These are phyloP conservation scores for Talaromyces sp. DNA, from an alignment of 2,329 filamentous ascomycete species.

Conservation along the genomic window DNA sequence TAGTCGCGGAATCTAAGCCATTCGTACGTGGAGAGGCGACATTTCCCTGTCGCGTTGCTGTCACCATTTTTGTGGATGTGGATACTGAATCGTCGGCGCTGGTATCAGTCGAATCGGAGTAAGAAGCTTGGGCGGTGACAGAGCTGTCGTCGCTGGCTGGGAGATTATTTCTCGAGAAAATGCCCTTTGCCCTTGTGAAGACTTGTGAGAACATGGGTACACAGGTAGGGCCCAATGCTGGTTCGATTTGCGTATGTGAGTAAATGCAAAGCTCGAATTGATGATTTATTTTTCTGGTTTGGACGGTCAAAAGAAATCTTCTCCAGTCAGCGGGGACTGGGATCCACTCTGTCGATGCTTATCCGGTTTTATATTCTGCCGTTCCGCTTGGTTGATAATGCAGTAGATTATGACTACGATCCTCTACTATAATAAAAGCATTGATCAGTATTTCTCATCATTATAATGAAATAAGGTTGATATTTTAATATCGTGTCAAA, in stretches of 20 bases:
- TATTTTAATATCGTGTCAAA: background rate
- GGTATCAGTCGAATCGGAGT: constrained; percentile 14
- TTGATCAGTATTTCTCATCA: background rate
- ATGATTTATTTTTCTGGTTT: background rate
- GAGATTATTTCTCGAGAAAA: constrained; percentile 35
- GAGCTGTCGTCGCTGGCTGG: constrained; percentile 19
- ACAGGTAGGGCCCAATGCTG: constrained; percentile 10
- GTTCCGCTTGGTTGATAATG: background rate
- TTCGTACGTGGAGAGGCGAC: constrained; percentile 21
- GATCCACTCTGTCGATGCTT: constrained; percentile 7
- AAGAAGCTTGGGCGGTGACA: constrained; percentile 16
- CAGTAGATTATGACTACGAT: background rate
- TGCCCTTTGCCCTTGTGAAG: constrained; percentile 41
- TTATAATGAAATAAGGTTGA: background rate
- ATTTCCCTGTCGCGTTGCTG: constrained; percentile 30
- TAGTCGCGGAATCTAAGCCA: constrained; percentile 18
- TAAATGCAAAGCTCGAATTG: background rate
- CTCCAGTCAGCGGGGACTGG: constrained; percentile 9
- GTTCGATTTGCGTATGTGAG: background rate
- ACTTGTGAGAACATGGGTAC: constrained; percentile 42
- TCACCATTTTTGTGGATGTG: constrained; percentile 31
- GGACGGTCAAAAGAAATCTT: constrained; percentile 5
- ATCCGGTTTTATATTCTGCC: constrained; percentile 24
- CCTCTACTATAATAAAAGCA: background rate
- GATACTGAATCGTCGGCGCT: constrained; percentile 9